Base-by-base conservation (phyloP, 306 rosid species). In the Vicia faba region DNA sequence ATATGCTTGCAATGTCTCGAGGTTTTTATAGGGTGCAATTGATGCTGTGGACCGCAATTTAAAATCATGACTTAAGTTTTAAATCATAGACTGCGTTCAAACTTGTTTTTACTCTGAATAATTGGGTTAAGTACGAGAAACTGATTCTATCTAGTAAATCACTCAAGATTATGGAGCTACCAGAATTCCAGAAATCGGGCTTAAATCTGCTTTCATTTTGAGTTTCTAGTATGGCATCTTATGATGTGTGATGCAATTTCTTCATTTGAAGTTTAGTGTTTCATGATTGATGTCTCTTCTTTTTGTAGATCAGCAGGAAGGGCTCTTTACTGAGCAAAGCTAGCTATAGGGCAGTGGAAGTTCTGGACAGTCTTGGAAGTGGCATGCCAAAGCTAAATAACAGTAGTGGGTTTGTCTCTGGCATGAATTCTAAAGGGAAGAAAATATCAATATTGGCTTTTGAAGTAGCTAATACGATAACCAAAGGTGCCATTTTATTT, bases 391-490 rank as follows among this genome's bases (percentile, higher is more conserved):
- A 75, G 81, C 81, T 84, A 60, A 86, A 85, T 36, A 44, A 65
- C 66, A 59, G 75, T 67, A 50, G 61, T 11, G 91, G 93, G 35
- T 81, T 89, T 79, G 72, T 59, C 66, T 44, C 89, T 67, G 86
- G 82, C 58, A 56, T 64, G 41, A 69, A 81, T 73, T 75, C 91
- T 48, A 81, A 79, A 74, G 92, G 91, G 68, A 72, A 70, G 28
- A 91, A 61, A 44, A 82, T 91, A 54, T 84, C 96, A 46, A 87
- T 95, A 49, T 48, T 95, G 77, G 88, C 97, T n/a, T 95, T 91
- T 81, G 99, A 95, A 85, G 95, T 95, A 50, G 99, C 99, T 45
- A 95, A 95, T 33, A 90, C 97, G 16, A 74, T 95, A 73, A 80
- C 81, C 80, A 95, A 85, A 85, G 95, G 89, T 19, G 75, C 84